Evolutionary conservation across 129 eudicot genomes (phyloP).

Genomic region (Artemisia tridentata): DNA sequence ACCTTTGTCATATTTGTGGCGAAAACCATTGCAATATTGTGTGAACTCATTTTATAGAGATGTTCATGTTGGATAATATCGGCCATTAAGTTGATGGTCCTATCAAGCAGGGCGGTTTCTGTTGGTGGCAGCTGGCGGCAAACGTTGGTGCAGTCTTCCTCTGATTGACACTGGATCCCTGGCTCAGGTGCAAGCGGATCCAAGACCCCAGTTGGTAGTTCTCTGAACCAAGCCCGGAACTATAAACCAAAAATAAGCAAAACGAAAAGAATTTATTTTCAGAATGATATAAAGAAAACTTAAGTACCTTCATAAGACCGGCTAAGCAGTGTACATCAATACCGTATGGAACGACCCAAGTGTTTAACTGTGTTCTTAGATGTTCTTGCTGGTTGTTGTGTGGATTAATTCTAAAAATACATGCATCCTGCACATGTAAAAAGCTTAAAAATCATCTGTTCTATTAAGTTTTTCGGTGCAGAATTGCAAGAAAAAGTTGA

Average conservation of each 20-base stretch:
- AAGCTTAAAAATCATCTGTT: not conserved
- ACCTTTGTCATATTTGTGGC: constrained; percentile 99
- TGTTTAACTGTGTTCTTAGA: constrained; percentile 70
- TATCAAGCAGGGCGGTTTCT: constrained; percentile 77
- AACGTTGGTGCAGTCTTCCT: constrained; percentile 73
- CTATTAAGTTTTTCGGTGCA: not conserved
- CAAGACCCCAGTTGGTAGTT: constrained; percentile 75
- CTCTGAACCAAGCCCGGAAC: constrained; percentile 93
- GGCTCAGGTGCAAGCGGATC: constrained; percentile 81
- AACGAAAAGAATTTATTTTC: not conserved
- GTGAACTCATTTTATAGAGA: constrained; percentile 83
- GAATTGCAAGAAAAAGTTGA: not conserved
- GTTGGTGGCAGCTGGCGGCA: constrained; percentile 75
- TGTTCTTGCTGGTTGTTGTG: constrained; percentile 84
- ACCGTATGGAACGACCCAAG: constrained; percentile 73
- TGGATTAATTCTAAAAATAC: constrained; percentile 81
- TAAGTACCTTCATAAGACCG: constrained; percentile 85
- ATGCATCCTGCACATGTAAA: constrained; percentile 64
- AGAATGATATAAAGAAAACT: not conserved
- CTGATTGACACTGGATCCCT: constrained; percentile 79
- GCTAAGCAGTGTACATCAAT: constrained; percentile 91
- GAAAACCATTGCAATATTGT: constrained; percentile 86
- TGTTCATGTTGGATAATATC: constrained; percentile 85
- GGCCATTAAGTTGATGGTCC: constrained; percentile 95
- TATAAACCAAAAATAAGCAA: not conserved